Evolutionary conservation across 352 stramenopile genomes (phyloP), one percentile per base, ranked within the genome.

Genomic region (Phytophthora chlamydospora): DNA sequence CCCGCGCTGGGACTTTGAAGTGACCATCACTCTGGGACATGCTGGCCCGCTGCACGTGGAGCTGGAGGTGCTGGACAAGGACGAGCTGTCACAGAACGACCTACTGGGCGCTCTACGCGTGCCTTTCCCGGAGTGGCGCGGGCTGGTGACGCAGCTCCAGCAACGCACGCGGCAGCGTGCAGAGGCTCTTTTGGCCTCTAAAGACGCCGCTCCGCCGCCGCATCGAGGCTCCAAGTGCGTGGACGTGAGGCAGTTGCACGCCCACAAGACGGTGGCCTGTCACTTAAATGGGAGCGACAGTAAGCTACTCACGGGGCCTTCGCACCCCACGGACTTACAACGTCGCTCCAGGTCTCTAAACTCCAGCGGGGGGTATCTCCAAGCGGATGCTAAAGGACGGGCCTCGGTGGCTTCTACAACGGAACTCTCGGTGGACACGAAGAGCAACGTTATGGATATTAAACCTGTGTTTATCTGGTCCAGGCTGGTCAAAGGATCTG

Each of bases 391-490:
- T 9, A 62, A 71, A 47, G 56, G 36, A 21, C 45, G 48, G 19
- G 57, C 46, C 3, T 73, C 66, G 0, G 59, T 71, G 13, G 44
- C 62, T n/a, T 62, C 66, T 3, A 64, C 54, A 9, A 29, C 24
- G 24, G 57, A 64, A 16, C 21, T 61, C 3, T 17, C 39, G 16
- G 29, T 56, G 10, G 42, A 62, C 14, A 36, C 45, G 1, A 12
- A 27, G 27, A 35, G 39, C 13, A 42, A 58, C 11, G 40, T 27
- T 0, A 68, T 73, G 60, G 47, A 68, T 6, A 86, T 88, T 42
- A 81, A 85, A 34, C 79, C 81, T 10, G 81, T 89, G 33, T 53
- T 88, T 21, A 78, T 93, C 19, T 93, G 84, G 83, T 93, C 75
- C 50, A 61, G 71, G 49, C 67, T 95, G 13, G 71, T 95, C 10